Evolutionary conservation across 768 basidiomycete species (phyloP).

Genomic region (Zangia roseola): DNA sequence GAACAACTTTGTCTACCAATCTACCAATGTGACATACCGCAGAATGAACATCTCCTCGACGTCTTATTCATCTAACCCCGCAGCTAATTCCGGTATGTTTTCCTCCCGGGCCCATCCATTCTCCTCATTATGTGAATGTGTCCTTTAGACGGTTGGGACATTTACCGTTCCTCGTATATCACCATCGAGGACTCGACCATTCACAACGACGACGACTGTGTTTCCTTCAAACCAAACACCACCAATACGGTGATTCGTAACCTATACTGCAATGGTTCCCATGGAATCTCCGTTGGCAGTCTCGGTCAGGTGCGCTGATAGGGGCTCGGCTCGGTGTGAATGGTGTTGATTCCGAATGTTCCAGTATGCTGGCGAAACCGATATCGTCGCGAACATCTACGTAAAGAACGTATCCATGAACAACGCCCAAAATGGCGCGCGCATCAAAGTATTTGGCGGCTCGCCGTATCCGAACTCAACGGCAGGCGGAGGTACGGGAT

Average conservation of each 20-base stretch:
- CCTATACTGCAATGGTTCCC: constrained; percentile 38
- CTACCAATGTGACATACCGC: constrained; percentile 40
- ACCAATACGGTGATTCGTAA: constrained; percentile 42
- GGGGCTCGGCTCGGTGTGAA: background rate
- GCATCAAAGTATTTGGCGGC: constrained; percentile 51
- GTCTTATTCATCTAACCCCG: constrained; percentile 35
- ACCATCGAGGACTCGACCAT: constrained; percentile 38
- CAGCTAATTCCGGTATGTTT: constrained; percentile 35
- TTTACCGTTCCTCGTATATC: constrained; percentile 39
- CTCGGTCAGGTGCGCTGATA: constrained; percentile 44
- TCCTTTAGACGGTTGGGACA: constrained; percentile 46
- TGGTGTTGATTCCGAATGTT: background rate
- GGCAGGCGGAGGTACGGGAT: constrained; percentile 43
- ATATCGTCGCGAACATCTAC: constrained; percentile 45
- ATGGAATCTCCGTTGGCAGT: constrained; percentile 50
- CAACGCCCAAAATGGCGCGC: constrained; percentile 47
- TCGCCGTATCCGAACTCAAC: constrained; percentile 38
- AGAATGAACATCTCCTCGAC: constrained; percentile 36
- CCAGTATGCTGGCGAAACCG: constrained; percentile 38
- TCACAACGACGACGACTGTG: constrained; percentile 43
- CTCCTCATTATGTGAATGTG: background rate
- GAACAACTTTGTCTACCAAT: constrained; percentile 43
- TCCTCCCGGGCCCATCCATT: background rate
- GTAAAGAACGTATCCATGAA: constrained; percentile 43
- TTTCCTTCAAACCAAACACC: constrained; percentile 30